Percentiles rank a stretch among this genome's conserved stretches.
Evolutionary conservation across 441 rosid species (phyloP).

Genomic region (Populus hybrid): DNA sequence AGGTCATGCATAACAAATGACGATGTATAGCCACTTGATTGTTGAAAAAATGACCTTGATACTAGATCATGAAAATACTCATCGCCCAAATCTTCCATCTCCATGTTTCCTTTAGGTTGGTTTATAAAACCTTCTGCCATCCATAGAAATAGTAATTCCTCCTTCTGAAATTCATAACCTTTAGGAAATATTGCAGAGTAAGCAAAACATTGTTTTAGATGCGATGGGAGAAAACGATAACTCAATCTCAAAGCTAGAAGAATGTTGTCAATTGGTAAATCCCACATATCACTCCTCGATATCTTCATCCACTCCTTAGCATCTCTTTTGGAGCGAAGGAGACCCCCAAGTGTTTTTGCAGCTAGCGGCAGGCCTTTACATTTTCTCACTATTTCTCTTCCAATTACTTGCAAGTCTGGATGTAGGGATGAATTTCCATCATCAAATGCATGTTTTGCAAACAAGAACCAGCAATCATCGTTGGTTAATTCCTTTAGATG

Average conservation of each 20-base stretch:
- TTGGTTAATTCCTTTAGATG: neutral
- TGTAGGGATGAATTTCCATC: neutral
- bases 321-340: neutral
- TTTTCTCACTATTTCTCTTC: neutral
- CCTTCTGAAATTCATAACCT: conserved; percentile 4
- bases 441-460: conserved; percentile 11
- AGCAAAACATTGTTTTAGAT: conserved; percentile 16
- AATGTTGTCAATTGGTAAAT: neutral
- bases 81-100: conserved; percentile 8
- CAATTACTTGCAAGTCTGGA: neutral
- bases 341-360: conserved; percentile 12
- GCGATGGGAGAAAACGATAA: conserved; percentile 13
- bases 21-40: neutral
- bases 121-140: conserved; percentile 19
- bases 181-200: conserved; percentile 18
- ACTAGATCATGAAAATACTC: conserved; percentile 14
- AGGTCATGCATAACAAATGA: conserved; percentile 15
- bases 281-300: conserved; percentile 14
- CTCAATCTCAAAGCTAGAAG: conserved; percentile 17
- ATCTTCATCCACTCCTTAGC: conserved; percentile 9
- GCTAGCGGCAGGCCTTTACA: conserved; percentile 18
- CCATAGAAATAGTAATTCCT: conserved; percentile 13
- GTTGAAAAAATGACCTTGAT: conserved; percentile 20
- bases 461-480: conserved; percentile 12
- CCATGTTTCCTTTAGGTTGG: conserved; percentile 2